Evolutionary conservation across 495 filamentous ascomycete species (phyloP).

Genomic region (Aspergillus saccharolyticus): DNA sequence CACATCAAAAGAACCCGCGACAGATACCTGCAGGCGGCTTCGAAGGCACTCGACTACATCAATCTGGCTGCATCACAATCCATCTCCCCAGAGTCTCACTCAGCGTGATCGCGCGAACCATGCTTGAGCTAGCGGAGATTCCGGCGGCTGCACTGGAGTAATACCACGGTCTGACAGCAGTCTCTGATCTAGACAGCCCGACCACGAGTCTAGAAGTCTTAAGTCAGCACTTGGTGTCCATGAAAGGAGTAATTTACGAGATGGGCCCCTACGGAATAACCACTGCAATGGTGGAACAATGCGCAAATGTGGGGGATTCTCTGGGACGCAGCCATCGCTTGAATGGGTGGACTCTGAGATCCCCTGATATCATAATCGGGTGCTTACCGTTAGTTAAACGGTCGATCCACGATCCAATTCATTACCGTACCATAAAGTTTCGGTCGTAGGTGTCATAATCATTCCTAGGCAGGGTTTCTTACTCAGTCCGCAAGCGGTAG

Average conservation of each 20-base stretch:
- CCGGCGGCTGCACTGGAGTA: conserved; percentile 15
- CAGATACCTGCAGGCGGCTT: not conserved
- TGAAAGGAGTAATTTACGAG: too few species aligned
- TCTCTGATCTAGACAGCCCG: not conserved
- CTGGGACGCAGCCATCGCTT: not conserved
- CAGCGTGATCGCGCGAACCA: conserved; percentile 18
- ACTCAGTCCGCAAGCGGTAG: too few species aligned
- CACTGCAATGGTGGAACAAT: not conserved
- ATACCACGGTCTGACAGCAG: not conserved
- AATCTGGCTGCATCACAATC: not conserved
- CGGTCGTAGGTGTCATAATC: too few species aligned
- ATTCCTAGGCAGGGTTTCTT: too few species aligned
- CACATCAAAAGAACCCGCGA: not conserved
- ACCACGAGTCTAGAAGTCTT: not conserved
- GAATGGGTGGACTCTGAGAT: not conserved
- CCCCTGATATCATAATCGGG: not conserved
- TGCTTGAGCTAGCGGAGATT: conserved; percentile 24
- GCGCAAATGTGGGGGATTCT: not conserved
- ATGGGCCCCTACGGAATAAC: too few species aligned
- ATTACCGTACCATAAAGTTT: too few species aligned
- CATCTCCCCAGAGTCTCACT: conserved; percentile 14
- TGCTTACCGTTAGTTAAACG: not conserved
- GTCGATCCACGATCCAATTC: too few species aligned
- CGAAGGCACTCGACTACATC: not conserved
- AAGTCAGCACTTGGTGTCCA: not conserved